Conservation (phyloP, 2,329 filamentous ascomycete species). For the Stenocarpella maydis region DNA sequence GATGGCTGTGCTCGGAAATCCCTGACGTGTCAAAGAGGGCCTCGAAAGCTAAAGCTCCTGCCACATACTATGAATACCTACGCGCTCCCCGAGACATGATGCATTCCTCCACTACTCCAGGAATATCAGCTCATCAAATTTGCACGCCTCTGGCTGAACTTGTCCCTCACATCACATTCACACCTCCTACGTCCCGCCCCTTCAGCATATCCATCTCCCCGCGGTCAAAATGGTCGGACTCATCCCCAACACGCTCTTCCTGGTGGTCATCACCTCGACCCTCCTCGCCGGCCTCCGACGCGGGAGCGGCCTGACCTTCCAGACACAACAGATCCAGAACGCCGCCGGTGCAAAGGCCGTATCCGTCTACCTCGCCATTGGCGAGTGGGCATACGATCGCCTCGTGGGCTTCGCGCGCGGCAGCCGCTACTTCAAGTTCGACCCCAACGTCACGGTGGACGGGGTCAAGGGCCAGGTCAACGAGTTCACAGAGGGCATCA, state of each 20-base stretch:
- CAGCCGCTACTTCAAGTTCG: conserved; percentile 33
- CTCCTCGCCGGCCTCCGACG: conserved; percentile 34
- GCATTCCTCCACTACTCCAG: neutral
- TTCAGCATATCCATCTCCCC: neutral
- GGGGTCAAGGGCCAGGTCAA: conserved; percentile 34
- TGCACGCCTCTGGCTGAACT: no score
- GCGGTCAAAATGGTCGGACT: conserved; percentile 31
- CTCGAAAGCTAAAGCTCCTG: neutral
- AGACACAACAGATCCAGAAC: conserved; percentile 31
- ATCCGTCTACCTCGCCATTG: conserved; percentile 30
- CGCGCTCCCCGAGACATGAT: no score
- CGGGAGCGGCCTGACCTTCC: conserved; percentile 34
- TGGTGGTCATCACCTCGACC: conserved; percentile 34
- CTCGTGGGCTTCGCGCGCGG: conserved; percentile 31
- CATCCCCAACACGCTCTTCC: conserved; percentile 35
- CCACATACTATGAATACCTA: no score
- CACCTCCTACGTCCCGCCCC: neutral
- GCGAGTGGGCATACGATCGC: conserved; percentile 34
- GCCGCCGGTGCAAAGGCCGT: conserved; percentile 20
- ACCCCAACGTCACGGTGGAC: conserved; percentile 33
- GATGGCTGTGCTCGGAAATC: conserved; percentile 25
- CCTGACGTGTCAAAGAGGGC: conserved; percentile 21
- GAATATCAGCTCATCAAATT: neutral
- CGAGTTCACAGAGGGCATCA: conserved; percentile 34
- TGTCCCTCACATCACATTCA: neutral